Conservation (phyloP, 768 basidiomycete species). For the Piloderma croceum region DNA sequence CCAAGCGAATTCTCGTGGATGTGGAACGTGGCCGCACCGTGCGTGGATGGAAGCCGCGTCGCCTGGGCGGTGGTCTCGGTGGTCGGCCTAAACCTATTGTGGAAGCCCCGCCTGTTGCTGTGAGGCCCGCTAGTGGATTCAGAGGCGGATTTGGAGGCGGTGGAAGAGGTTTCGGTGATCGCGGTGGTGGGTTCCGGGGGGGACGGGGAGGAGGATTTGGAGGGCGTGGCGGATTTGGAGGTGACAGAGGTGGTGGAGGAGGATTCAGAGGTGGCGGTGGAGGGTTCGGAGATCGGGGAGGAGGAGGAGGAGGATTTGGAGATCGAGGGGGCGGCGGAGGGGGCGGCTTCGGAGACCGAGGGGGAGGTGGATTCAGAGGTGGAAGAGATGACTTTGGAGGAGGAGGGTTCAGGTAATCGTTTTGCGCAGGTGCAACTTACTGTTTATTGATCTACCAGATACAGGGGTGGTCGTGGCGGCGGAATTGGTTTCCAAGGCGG, state of each 20-base stretch:
- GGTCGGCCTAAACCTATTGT: constrained; percentile 85
- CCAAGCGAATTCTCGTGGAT: constrained; percentile 93
- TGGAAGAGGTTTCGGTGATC: constrained; percentile 33
- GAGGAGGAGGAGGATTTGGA: constrained; percentile 30
- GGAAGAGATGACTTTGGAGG: constrained; percentile 29
- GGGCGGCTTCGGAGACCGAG: constrained; percentile 40
- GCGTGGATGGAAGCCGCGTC: constrained; percentile 95
- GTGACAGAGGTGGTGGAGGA: constrained; percentile 26
- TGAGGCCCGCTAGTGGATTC: constrained; percentile 26
- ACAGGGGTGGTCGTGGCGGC: constrained; percentile 63
- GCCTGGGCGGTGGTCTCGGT: constrained; percentile 98
- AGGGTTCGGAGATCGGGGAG: constrained; percentile 25
- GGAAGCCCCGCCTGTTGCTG: constrained; percentile 29
- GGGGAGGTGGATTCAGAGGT: constrained; percentile 41
- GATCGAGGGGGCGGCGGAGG: constrained; percentile 22
- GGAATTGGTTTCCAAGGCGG: constrained; percentile 68
- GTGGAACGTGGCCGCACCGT: constrained; percentile 98
- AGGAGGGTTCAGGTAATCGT: constrained; percentile 43
- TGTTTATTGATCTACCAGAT: constrained; percentile 12
- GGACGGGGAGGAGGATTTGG: constrained; percentile 32
- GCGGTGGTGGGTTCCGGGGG: constrained; percentile 33
- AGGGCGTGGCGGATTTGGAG: constrained; percentile 28
- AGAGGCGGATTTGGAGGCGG: constrained; percentile 41
- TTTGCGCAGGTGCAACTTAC: not conserved
- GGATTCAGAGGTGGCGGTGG: constrained; percentile 28